A percentile compares a stretch with the other conserved stretches of the same genome.
Evolutionary conservation across 192 early-diverging fungal species (phyloP).

Genomic region (Kappamyces sp.): DNA sequence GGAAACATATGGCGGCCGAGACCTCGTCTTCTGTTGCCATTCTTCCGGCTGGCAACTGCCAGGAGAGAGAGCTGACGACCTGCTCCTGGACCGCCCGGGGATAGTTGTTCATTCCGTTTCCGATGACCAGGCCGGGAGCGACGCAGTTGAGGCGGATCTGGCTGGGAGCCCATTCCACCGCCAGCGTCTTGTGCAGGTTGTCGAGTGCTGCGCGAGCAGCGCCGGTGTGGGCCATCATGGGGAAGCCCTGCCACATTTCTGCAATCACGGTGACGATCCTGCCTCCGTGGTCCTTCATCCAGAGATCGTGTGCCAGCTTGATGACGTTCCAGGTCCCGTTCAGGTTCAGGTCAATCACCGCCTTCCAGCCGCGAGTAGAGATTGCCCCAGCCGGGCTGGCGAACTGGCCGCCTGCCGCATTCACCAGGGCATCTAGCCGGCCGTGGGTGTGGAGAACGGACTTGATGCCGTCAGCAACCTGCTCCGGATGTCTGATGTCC

Average conservation of each 20-base stretch:
- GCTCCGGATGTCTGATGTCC: no score
- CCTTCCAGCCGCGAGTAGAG: constrained; percentile 26
- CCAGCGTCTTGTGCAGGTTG: constrained; percentile 48
- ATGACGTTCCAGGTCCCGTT: constrained; percentile 48
- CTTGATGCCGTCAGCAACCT: no score
- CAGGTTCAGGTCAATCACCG: constrained; percentile 46
- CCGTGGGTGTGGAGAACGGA: no score
- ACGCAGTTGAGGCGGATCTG: constrained; percentile 51
- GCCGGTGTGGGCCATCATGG: constrained; percentile 31
- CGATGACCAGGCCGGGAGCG: constrained; percentile 47
- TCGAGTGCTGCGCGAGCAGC: constrained; percentile 48
- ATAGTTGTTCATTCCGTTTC: constrained; percentile 46
- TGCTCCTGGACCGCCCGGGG: constrained; percentile 34
- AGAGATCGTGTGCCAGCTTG: constrained; percentile 35
- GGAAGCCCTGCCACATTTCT: constrained; percentile 25
- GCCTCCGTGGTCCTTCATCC: constrained; percentile 36
- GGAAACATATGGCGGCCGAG: constrained; percentile 39
- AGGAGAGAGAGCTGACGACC: constrained; percentile 16
- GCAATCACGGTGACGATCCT: constrained; percentile 46
- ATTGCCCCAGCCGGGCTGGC: constrained; percentile 23
- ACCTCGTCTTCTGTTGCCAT: constrained; percentile 51
- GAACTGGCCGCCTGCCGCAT: constrained; percentile 1
- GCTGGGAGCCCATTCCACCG: constrained; percentile 43
- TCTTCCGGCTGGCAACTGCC: constrained; percentile 33
- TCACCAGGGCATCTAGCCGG: no score